A percentile compares a stretch with the other conserved stretches of the same genome.
phyloP scores from a whole-genome alignment of 306 rosid species.

The Quercus gilva region DNA sequence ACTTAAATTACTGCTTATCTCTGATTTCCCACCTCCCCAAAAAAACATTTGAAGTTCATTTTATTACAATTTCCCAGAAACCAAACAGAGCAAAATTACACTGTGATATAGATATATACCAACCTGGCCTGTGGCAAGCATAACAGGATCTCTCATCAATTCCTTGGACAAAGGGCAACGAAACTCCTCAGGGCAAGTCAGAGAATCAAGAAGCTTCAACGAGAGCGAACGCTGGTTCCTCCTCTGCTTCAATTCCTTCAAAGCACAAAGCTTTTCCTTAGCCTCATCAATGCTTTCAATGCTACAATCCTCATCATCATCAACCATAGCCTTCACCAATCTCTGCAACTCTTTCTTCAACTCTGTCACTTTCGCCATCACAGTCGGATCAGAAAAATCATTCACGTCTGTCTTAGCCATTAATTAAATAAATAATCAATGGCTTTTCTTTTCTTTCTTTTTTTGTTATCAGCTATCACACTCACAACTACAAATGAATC shows the following conservation, averaged over 20 bases:
- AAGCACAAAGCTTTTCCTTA: conserved; percentile 46
- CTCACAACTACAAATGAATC: conserved; percentile 23
- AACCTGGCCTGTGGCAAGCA: conserved; percentile 85
- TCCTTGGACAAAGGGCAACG: conserved; percentile 83
- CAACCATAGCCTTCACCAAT: conserved; percentile 54
- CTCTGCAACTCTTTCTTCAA: conserved; percentile 78
- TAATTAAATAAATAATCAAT: conserved; percentile 5
- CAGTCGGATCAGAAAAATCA: conserved; percentile 51
- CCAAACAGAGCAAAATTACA: conserved; percentile 20
- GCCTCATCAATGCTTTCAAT: conserved; percentile 60
- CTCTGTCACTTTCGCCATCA: conserved; percentile 48
- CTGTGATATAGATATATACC: conserved; percentile 14
- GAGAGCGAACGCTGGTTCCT: conserved; percentile 40
- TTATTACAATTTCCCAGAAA: conserved; percentile 16
- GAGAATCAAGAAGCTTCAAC: conserved; percentile 38
- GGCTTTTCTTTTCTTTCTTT: background rate
- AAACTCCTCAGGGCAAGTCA: conserved; percentile 64
- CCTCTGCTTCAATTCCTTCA: conserved; percentile 60
- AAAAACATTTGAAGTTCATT: background rate
- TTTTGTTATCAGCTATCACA: background rate
- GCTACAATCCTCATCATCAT: conserved; percentile 67
- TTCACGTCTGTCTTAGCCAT: conserved; percentile 76
- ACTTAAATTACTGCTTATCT: background rate
- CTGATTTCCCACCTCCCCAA: background rate
- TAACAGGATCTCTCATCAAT: conserved; percentile 92